A percentile compares a stretch with the other conserved stretches of the same genome.
phyloP scores from a whole-genome alignment of 345 rosid species.

The Boechera stricta region DNA sequence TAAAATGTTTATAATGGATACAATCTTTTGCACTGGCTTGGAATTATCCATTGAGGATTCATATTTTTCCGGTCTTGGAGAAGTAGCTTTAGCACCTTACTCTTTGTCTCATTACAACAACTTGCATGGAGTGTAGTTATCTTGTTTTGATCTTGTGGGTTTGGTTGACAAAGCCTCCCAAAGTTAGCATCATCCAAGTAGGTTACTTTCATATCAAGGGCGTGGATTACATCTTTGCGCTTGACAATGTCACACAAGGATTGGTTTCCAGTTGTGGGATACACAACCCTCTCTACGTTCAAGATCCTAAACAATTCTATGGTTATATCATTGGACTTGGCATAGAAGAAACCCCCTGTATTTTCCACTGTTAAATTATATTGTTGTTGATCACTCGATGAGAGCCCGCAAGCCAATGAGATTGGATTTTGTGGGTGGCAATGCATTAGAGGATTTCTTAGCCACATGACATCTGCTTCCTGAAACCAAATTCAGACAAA shows the following conservation, averaged over 20 bases:
- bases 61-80: constrained; percentile 50
- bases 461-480: constrained; percentile 69
- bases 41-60: constrained; percentile 27
- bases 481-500: constrained; percentile 31
- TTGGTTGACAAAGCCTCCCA: constrained; percentile 30
- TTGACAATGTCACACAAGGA: constrained; percentile 37
- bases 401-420: constrained; percentile 46
- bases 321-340: constrained; percentile 26
- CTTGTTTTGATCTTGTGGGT: constrained; percentile 36
- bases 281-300: constrained; percentile 46
- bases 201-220: constrained; percentile 1
- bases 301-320: constrained; percentile 26
- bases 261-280: constrained; percentile 32
- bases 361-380: constrained; percentile 14
- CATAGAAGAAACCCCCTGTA: constrained; percentile 52
- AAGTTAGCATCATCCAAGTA: constrained; percentile 36
- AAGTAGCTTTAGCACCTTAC: constrained; percentile 51
- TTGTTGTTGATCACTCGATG: background rate
- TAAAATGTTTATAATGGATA: background rate
- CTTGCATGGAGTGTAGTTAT: constrained; percentile 50
- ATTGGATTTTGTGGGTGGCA: constrained; percentile 11
- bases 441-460: constrained; percentile 54
- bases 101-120: constrained; percentile 49
- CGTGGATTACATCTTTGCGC: constrained; percentile 20
- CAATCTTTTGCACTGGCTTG: background rate